Conservation (phyloP, 192 early-diverging fungal species). For the Cetraspora pellucida region DNA sequence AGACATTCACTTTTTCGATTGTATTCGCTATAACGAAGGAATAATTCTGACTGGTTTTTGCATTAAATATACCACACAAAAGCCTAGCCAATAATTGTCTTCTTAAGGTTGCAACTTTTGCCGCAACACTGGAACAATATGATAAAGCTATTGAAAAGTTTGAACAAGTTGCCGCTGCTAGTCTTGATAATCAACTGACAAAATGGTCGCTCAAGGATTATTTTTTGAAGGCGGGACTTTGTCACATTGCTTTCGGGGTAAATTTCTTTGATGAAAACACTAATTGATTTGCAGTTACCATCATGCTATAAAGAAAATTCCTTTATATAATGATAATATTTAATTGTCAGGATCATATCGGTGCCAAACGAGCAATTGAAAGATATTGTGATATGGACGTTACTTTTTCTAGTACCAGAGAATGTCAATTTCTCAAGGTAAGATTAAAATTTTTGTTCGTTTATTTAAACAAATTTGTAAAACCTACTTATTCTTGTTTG, state of each 20-base stretch:
- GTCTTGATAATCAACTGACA: slow-evolving; percentile 87
- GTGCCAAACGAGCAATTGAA: slow-evolving; percentile 73
- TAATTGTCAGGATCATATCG: slow-evolving; percentile 69
- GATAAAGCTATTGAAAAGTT: slow-evolving; percentile 88
- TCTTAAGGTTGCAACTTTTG: slow-evolving; percentile 90
- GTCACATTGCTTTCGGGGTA: slow-evolving; percentile 80
- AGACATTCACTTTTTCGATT: not conserved
- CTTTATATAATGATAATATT: not conserved
- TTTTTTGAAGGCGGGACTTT: slow-evolving; percentile 94
- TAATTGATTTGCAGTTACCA: not conserved
- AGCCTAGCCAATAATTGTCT: slow-evolving; percentile 82
- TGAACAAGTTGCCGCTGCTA: slow-evolving; percentile 81
- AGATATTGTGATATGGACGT: slow-evolving; percentile 89
- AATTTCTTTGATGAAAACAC: slow-evolving; percentile 9
- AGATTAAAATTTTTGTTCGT: not conserved
- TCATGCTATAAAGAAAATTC: not conserved
- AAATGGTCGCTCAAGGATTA: slow-evolving; percentile 97
- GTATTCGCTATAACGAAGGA: too few species aligned
- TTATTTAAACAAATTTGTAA: slow-evolving; percentile 22
- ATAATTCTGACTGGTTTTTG: too few species aligned
- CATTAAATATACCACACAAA: too few species aligned
- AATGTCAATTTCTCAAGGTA: slow-evolving; percentile 77
- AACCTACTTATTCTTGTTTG: not conserved
- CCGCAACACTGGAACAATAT: slow-evolving; percentile 87
- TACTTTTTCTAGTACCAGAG: slow-evolving; percentile 80